Evolutionary conservation across 192 early-diverging fungal genomes (phyloP), one percentile per base, ranked within the genome.

Genomic region (Dissophora ornata): DNA sequence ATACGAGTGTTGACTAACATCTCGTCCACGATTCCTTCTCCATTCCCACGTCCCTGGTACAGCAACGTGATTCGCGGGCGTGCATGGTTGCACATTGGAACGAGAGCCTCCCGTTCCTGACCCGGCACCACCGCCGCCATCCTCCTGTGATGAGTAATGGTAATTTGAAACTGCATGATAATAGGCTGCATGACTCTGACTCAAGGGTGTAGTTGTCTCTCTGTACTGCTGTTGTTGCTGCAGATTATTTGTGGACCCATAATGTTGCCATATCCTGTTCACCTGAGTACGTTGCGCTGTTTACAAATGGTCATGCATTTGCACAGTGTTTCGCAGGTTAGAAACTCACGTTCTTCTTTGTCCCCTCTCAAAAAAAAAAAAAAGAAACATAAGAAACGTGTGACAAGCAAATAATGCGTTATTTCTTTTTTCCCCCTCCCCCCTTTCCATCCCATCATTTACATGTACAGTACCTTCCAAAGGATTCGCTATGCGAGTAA

Each of bases 111-210:
- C n/a, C n/a, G n/a, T n/a, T n/a, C n/a, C n/a, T n/a, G n/a, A n/a
- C n/a, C n/a, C n/a, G n/a, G n/a, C n/a, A n/a, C n/a, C n/a, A n/a
- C n/a, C n/a, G n/a, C n/a, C n/a, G n/a, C 26, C 42, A 3, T 71
- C 41, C 12, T 57, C 45, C 2, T 58, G 45, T 18, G 59, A 67
- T 5, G 63, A 61, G 53, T 67, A 77, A 21, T 56, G 52, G 22
- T 77, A 61, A 21, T 67, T 77, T n/a, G 73, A 67, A 15, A 77
- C 65, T 9, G 73, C 57, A 62, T 77, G 73, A 36, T 77, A 77
- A 50, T 77, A 77, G 0, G 73, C 65, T 29, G 73, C 73, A 77
- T 77, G 73, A 36, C 73, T 77, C 29, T 62, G 73, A 45, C 67
- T 59, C 30, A 50, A 12, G 4, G 64, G 51, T 34, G 57, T 41